Evolutionary conservation across 2,329 filamentous ascomycete genomes (phyloP), one percentile per base, ranked within the genome.

Genomic region (Fusarium chaquense): DNA sequence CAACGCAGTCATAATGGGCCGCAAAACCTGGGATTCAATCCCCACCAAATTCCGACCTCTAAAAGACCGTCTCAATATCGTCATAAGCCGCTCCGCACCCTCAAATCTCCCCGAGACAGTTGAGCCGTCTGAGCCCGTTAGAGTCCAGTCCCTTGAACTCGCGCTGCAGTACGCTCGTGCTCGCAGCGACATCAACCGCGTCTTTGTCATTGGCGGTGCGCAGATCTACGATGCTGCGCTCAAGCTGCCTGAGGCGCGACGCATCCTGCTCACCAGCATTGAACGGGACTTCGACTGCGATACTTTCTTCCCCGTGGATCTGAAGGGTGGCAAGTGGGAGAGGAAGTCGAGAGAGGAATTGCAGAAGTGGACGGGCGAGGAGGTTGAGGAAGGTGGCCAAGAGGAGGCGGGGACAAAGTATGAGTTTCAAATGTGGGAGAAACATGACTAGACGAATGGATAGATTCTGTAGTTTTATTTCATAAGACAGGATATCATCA

Each of bases 1-100:
- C 70, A 95, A 94, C 79, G 92, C 93, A 20, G 93, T 98, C 53
- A 91, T 99, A 73, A 99, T 99, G 96, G 96, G 96, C 64, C 92
- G 96, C 76, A 98, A 97, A 81, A 99, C 96, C 0, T 99, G 95
- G 91, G 93, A 97, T 54, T 93, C 90, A 69, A 95, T 99, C 64
- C 95, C 96, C 3, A 77, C 84, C 9, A 86, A 85, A 53, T 94
- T 96, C 78, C 87, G 94, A 4, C 96, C 96, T 20, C 85, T 99
- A 35, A 90, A 89, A 65, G 91, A 89, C 67, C 85, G 96, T 12
- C 83, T 94, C 52, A 98, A 97, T 79, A 88, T 98, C 41, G 88
- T 98, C 70, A 84, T 99, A 71, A 92, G 89, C 65, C 84, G 90
- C 47, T 83, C 83, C 16, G 79, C 83, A 32, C 40, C 71, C 36